phyloP scores from a whole-genome alignment of 2,329 filamentous ascomycete genomes.

The Cladosporium velox region DNA sequence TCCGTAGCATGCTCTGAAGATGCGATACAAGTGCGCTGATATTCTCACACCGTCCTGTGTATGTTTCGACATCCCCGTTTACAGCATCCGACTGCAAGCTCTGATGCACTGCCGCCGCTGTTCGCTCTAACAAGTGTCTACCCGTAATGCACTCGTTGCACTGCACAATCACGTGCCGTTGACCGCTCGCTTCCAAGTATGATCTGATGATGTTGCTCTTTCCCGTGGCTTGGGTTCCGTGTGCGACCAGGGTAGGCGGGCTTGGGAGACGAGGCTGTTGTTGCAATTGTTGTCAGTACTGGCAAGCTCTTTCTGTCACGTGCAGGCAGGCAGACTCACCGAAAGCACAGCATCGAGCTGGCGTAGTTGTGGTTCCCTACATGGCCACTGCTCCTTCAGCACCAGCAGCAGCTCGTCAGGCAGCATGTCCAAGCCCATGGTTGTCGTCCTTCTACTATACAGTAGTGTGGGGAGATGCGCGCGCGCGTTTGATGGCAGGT shows the following conservation, averaged over 20 bases:
- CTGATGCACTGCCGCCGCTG: slow-evolving; percentile 55
- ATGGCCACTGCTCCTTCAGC: slow-evolving; percentile 35
- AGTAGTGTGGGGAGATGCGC: not conserved
- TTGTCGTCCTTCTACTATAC: not conserved
- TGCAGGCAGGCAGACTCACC: slow-evolving; percentile 34
- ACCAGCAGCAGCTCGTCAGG: slow-evolving; percentile 34
- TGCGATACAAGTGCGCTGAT: slow-evolving; percentile 75
- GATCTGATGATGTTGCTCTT: slow-evolving; percentile 72
- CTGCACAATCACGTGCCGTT: slow-evolving; percentile 64
- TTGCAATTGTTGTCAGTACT: not conserved
- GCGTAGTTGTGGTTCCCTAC: slow-evolving; percentile 49
- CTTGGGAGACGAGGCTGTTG: slow-evolving; percentile 65
- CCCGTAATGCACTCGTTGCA: slow-evolving; percentile 76
- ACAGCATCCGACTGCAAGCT: slow-evolving; percentile 34
- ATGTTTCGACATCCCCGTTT: slow-evolving; percentile 44
- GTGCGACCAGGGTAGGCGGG: slow-evolving; percentile 72
- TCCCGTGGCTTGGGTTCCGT: slow-evolving; percentile 84
- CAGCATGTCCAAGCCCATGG: slow-evolving; percentile 23
- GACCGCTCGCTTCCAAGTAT: slow-evolving; percentile 56
- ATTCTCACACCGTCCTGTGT: slow-evolving; percentile 70
- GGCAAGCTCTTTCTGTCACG: not conserved
- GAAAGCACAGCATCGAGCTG: slow-evolving; percentile 49
- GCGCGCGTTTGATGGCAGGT: slow-evolving; percentile 1
- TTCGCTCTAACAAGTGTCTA: slow-evolving; percentile 74
- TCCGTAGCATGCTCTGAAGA: slow-evolving; percentile 64